Base-by-base conservation (phyloP, 805 yeast species). In the Candida ipomoeae region DNA sequence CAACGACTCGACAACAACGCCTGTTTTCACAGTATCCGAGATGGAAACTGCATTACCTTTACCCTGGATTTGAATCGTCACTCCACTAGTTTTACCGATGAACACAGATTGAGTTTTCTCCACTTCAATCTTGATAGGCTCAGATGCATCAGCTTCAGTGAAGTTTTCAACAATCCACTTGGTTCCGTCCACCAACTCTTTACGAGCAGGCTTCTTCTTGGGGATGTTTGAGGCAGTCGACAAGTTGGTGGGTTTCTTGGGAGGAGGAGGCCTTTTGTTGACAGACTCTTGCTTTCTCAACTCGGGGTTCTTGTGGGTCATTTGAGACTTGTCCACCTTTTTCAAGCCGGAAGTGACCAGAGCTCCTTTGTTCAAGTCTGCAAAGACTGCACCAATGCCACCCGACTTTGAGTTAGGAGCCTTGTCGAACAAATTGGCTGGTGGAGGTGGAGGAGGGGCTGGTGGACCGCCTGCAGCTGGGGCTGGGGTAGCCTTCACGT, bases 271-370 rank as follows among this genome's bases (percentile, higher is more conserved):
- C 57, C 78, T 79, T 62, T 77, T 76, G 38, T 64, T 54, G 17
- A 71, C 61, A 1, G 74, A 65, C 2, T 80, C 76, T 2, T 83
- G 76, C 10, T 73, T 78, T 61, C 96, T 85, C 59, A 91, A 74
- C 43, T 75, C 83, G 2, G 97, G 96, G 67, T 90, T 89, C 70
- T 89, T 90, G 69, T 89, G 96, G 20, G 97, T 89, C 90, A 88
- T 89, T 69, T 90, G 88, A 7, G 95, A 85, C 72, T 83, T 89
- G 59, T 91, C 97, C 37, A 92, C 97, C 66, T 92, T 92, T 66
- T 86, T 89, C 58, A 94, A 80, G 13, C 90, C 88, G 34, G 90
- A 75, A 1, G 98, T 91, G 61, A 94, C 85, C 42, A 70, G 73
- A 57, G 84, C 87, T 53, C 99, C 99, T 71, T 85, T 79, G 71